phyloP scores from a whole-genome alignment of 352 stramenopile species.

The Aphanomyces astaci region DNA sequence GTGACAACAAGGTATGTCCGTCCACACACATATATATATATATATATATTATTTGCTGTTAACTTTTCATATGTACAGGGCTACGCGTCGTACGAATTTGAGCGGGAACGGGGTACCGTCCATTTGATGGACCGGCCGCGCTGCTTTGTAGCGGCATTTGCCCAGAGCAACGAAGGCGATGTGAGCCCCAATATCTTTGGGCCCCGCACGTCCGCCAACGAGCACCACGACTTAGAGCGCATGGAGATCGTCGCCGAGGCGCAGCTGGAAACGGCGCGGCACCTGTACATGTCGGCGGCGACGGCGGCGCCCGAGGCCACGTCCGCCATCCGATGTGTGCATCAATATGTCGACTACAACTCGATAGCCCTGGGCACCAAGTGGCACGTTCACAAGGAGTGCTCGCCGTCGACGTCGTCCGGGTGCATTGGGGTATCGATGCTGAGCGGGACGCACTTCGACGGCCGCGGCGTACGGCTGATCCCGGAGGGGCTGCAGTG shows the following conservation, averaged over 20 bases:
- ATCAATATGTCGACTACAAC: conserved; percentile 76
- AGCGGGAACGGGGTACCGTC: conserved; percentile 69
- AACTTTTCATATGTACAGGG: conserved; percentile 30
- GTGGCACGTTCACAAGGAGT: conserved; percentile 68
- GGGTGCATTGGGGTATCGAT: conserved; percentile 80
- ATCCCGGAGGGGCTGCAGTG: conserved; percentile 65
- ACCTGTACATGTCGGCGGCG: conserved; percentile 47
- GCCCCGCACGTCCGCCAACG: conserved; percentile 46
- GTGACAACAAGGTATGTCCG: conserved; percentile 81
- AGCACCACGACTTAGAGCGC: conserved; percentile 71
- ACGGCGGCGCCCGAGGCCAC: conserved; percentile 34
- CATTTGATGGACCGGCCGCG: conserved; percentile 72
- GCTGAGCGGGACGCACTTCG: conserved; percentile 70
- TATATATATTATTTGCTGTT: background rate
- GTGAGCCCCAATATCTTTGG: conserved; percentile 89
- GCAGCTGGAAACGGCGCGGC: conserved; percentile 52
- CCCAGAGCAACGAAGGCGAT: conserved; percentile 90
- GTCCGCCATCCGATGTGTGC: conserved; percentile 34
- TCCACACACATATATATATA: background rate
- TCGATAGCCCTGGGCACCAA: conserved; percentile 47
- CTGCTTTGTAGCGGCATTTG: conserved; percentile 89
- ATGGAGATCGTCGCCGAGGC: conserved; percentile 74
- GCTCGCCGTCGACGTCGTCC: conserved; percentile 52
- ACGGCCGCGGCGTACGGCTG: conserved; percentile 49
- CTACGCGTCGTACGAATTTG: conserved; percentile 84